Conservation (phyloP, 805 yeast species). For the Candida boleticola region DNA sequence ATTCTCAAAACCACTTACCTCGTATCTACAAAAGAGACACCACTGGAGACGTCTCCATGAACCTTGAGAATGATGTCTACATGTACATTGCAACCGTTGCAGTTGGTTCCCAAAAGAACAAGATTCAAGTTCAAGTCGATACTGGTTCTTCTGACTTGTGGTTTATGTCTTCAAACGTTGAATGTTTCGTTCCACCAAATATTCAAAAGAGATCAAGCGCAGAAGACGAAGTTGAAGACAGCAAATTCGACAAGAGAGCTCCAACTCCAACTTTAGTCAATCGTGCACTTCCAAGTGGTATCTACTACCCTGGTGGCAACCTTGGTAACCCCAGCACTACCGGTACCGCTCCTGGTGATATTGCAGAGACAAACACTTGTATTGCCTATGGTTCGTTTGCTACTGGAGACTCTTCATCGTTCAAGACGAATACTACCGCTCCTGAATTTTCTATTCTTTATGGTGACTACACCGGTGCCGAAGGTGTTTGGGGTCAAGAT, state of each 20-base stretch:
- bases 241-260: too few relatives aligned
- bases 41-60: constrained; percentile 16
- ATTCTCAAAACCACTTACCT: constrained; percentile 12
- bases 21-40: constrained; percentile 18
- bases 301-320: neutral
- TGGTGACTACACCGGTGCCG: constrained; percentile 48
- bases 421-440: constrained; percentile 39
- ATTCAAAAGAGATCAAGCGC: neutral
- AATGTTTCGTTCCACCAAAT: constrained; percentile 12
- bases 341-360: constrained; percentile 5
- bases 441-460: constrained; percentile 42
- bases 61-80: constrained; percentile 21
- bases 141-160: too few relatives aligned
- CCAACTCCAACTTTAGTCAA: constrained; percentile 15
- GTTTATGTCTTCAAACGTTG: constrained; percentile 31
- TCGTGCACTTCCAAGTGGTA: constrained; percentile 7
- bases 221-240: neutral
- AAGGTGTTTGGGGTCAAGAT: constrained; percentile 64
- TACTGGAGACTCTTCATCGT: constrained; percentile 37
- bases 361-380: constrained; percentile 32
- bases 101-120: constrained; percentile 29
- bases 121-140: constrained; percentile 21
- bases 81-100: constrained; percentile 25
- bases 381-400: constrained; percentile 49
- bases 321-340: neutral